phyloP scores from a whole-genome alignment of 140 eudicot genomes.

The Ambrosia hybrid region DNA sequence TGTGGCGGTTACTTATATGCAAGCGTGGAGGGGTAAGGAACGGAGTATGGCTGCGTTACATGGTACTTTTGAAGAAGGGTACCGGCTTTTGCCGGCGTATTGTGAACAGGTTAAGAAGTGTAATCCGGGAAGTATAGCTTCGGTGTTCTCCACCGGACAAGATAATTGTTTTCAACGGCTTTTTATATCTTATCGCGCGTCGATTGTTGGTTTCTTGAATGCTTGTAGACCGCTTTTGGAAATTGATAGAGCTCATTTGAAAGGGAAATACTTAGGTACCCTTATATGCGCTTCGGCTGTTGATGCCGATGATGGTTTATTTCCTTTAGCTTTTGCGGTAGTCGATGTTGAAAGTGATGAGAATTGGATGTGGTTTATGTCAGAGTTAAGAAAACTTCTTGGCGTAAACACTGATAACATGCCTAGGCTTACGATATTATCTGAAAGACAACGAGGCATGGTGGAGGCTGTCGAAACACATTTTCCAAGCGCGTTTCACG shows the following conservation, averaged over 20 bases:
- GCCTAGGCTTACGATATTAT: conserved; percentile 91
- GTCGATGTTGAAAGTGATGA: conserved; percentile 91
- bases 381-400: conserved; percentile 88
- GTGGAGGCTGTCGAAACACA: conserved; percentile 93
- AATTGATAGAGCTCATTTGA: conserved; percentile 76
- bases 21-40: conserved; percentile 99
- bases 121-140: conserved; percentile 89
- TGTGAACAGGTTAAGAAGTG: conserved; percentile 82
- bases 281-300: conserved; percentile 85
- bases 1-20: conserved; percentile 98
- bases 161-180: conserved; percentile 86
- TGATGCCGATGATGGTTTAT: conserved; percentile 84
- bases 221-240: conserved; percentile 96
- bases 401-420: conserved; percentile 90
- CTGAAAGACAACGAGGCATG: conserved; percentile 82
- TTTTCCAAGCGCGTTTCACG: conserved; percentile 88
- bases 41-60: conserved; percentile 98
- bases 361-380: conserved; percentile 99
- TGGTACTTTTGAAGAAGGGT: conserved; percentile 97
- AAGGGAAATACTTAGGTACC: conserved; percentile 89
- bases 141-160: conserved; percentile 71
- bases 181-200: conserved; percentile 82
- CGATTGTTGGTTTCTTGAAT: conserved; percentile 80
- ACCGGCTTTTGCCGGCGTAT: conserved; percentile 72
- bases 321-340: conserved; percentile 87